These are phyloP conservation scores for Cicer pinnatifidum DNA, from an alignment of 306 rosid genomes.

Conservation along the genomic window DNA sequence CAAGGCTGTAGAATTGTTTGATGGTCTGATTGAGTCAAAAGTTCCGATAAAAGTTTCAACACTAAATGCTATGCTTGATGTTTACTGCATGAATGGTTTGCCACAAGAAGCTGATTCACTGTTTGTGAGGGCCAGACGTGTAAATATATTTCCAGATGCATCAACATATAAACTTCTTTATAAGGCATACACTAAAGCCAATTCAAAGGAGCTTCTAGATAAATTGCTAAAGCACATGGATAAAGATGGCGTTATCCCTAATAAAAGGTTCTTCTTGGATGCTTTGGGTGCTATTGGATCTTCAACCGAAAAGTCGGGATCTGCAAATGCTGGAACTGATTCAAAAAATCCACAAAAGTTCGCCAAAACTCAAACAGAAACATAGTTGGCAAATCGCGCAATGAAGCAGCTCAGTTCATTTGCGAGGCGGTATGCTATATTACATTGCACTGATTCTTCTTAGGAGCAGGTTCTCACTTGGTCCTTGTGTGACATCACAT, in stretches of 20 bases:
- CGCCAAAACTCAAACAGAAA: conserved; percentile 45
- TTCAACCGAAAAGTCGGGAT: conserved; percentile 49
- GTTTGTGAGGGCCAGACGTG: conserved; percentile 56
- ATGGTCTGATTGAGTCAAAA: conserved; percentile 64
- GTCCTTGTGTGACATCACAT: background rate
- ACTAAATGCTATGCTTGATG: conserved; percentile 88
- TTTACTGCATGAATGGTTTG: conserved; percentile 86
- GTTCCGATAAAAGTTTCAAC: conserved; percentile 72
- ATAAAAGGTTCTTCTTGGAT: conserved; percentile 84
- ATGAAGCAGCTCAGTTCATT: conserved; percentile 25
- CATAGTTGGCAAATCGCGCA: conserved; percentile 38
- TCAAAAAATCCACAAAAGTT: conserved; percentile 44
- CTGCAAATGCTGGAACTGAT: conserved; percentile 49
- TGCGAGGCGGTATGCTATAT: conserved; percentile 32
- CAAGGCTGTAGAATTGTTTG: conserved; percentile 73
- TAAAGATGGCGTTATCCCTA: conserved; percentile 82
- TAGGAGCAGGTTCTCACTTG: background rate
- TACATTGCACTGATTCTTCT: background rate
- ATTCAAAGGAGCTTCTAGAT: conserved; percentile 70
- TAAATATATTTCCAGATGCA: conserved; percentile 58
- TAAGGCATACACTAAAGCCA: conserved; percentile 84
- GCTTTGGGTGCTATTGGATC: conserved; percentile 80
- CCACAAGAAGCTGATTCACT: conserved; percentile 79
- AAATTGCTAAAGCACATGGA: conserved; percentile 80
- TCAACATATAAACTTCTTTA: conserved; percentile 92